Percentiles rank a stretch among this genome's conserved stretches.
phyloP scores from a whole-genome alignment of 306 rosid species.

The Vigna unguiculata region DNA sequence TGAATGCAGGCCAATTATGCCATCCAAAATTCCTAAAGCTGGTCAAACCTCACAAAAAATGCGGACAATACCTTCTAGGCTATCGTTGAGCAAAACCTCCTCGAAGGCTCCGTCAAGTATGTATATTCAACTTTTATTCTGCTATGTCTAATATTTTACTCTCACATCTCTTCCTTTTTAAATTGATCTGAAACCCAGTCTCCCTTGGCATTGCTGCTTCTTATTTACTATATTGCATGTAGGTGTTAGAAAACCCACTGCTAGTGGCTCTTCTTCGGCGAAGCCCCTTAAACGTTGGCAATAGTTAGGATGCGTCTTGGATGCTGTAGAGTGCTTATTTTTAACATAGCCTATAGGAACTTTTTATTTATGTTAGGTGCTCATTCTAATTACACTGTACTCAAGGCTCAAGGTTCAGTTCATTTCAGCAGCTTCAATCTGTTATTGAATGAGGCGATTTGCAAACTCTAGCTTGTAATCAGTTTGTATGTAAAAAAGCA shows the following conservation, averaged over 20 bases:
- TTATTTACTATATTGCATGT: constrained; percentile 39
- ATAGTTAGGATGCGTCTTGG: constrained; percentile 51
- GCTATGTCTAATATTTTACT: constrained; percentile 19
- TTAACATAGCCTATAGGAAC: constrained; percentile 41
- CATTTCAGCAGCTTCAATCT: constrained; percentile 53
- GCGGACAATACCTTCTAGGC: constrained; percentile 61
- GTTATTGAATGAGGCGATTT: constrained; percentile 55
- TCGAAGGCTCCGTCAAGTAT: constrained; percentile 71
- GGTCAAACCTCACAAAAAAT: constrained; percentile 50
- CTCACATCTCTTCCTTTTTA: background rate
- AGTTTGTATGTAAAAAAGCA: constrained; percentile 42
- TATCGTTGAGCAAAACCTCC: constrained; percentile 70
- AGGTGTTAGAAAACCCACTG: constrained; percentile 66
- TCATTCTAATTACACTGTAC: constrained; percentile 40
- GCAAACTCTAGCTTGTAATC: constrained; percentile 58
- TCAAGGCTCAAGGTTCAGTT: constrained; percentile 39
- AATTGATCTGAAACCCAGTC: constrained; percentile 7
- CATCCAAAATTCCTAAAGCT: constrained; percentile 73
- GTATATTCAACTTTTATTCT: constrained; percentile 41
- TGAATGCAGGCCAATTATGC: constrained; percentile 57
- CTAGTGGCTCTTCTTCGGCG: constrained; percentile 65
- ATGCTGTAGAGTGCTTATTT: constrained; percentile 47
- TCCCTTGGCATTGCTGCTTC: constrained; percentile 34
- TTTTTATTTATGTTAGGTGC: constrained; percentile 48
- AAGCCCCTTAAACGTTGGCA: constrained; percentile 77